These are phyloP conservation scores for Agastache rugosa DNA, from an alignment of 257 asterid species.

Conservation along the genomic window DNA sequence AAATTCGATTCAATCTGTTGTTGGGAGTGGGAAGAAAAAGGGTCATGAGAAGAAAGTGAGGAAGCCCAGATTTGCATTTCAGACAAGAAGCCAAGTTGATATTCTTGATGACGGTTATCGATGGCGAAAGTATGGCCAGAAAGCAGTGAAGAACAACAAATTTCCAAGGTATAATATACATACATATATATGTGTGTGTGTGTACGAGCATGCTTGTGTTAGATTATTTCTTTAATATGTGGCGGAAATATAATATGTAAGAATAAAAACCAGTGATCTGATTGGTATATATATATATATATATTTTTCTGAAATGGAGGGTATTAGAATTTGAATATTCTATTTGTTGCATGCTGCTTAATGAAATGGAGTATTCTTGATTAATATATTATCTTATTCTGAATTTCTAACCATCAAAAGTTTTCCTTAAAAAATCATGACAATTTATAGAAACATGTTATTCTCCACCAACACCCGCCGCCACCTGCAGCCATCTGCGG, in stretches of 20 bases:
- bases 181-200: not conserved
- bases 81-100: conserved; percentile 66
- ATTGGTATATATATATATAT: no score
- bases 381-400: not conserved
- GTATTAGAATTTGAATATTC: no score
- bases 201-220: not conserved
- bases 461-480: not conserved
- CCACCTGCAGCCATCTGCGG: not conserved
- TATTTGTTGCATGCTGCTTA: not conserved
- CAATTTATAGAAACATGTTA: not conserved
- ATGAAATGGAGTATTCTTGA: not conserved
- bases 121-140: conserved; percentile 79
- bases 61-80: conserved; percentile 59
- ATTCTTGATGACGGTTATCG: conserved; percentile 78
- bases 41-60: conserved; percentile 48
- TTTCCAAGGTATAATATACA: conserved; percentile 57
- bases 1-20: not conserved
- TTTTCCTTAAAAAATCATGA: not conserved
- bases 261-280: no score
- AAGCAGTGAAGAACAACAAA: conserved; percentile 67
- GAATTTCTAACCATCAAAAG: not conserved
- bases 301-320: no score
- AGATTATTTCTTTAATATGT: not conserved
- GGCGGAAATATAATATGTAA: no score
- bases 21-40: conserved; percentile 37